Base-by-base conservation (phyloP, 2,329 filamentous ascomycete species). In the Diplocarpon mali region DNA sequence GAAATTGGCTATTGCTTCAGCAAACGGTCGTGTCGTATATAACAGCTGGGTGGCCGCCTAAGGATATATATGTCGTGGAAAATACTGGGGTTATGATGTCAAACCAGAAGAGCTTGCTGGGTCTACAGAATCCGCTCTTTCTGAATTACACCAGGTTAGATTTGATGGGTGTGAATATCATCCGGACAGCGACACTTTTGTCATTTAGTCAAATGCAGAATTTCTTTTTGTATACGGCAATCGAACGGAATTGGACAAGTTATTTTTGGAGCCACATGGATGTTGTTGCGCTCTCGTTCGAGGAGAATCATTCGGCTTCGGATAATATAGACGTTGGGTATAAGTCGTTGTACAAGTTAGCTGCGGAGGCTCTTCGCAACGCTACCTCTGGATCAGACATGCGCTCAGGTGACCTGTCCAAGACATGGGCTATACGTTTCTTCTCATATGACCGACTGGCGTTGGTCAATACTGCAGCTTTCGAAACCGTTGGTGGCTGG, bases 191-290 rank as follows among this genome's bases (percentile, higher is more conserved):
- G 0, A 71, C 70, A 3, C 62, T 76, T 5, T 62, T 76, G 40
- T 70, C 58, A 38, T 76, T 76, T 53, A 65, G 73, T 1, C 73
- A 78, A 55, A 60, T 75, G 32, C 71, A 76, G 46, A 77, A 76
- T 51, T 73, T 69, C 56, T 73, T 67, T 54, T 59, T 75, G n/a
- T 64, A 64, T 41, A 62, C 69, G 2, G 67, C 71, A 0, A 64
- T 71, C 40, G 55, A 64, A 30, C 53, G 66, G 10, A 51, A 63
- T 6, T 73, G 69, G 65, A 61, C 62, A 0, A 65, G 68, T 53
- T 77, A 73, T 56, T 76, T 73, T 55, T 76, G 71, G 70, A 67
- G 63, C n/a, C 73, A 76, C 56, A 73, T 73, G 67, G 73, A 77
- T 51, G 67, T 75, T 9, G 62, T 69, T 0, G 66, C 65, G 1